Evolutionary conservation across 1,284 basidiomycete species (phyloP).

Genomic region (Pseudozyma flocculosa): DNA sequence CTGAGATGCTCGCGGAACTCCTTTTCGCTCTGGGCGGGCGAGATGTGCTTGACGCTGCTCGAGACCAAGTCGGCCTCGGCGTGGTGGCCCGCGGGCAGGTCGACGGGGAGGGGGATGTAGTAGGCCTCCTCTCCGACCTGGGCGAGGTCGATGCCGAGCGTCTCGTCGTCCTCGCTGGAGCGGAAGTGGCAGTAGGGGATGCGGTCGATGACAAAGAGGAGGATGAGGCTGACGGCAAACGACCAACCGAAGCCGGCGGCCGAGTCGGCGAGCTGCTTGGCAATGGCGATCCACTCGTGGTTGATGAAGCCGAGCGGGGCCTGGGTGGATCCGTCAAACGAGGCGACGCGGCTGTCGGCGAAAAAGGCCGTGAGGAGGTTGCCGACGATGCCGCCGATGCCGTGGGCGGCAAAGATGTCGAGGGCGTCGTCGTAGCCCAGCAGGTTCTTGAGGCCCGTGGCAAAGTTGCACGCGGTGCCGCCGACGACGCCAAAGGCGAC

Average conservation of each 20-base stretch:
- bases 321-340: slow-evolving; percentile 66
- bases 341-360: slow-evolving; percentile 79
- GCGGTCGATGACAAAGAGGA: slow-evolving; percentile 88
- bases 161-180: slow-evolving; percentile 77
- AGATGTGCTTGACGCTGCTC: neutral
- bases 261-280: slow-evolving; percentile 83
- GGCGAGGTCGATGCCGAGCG: slow-evolving; percentile 87
- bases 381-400: slow-evolving; percentile 82
- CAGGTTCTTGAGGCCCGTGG: slow-evolving; percentile 80
- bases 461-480: slow-evolving; percentile 85
- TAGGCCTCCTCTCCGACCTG: slow-evolving; percentile 76
- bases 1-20: neutral
- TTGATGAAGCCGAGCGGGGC: slow-evolving; percentile 78
- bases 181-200: slow-evolving; percentile 83
- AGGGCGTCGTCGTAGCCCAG: slow-evolving; percentile 60
- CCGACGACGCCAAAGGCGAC: slow-evolving; percentile 68
- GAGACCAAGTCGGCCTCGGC: neutral
- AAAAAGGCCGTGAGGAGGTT: slow-evolving; percentile 83
- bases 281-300: slow-evolving; percentile 70
- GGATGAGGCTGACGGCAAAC: slow-evolving; percentile 63
- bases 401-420: slow-evolving; percentile 83
- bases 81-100: neutral
- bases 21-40: neutral
- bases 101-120: slow-evolving; percentile 5
- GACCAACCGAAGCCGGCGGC: slow-evolving; percentile 49